Conservation (phyloP, 2,329 filamentous ascomycete genomes). For the Pseudocercospora fijiensis region DNA sequence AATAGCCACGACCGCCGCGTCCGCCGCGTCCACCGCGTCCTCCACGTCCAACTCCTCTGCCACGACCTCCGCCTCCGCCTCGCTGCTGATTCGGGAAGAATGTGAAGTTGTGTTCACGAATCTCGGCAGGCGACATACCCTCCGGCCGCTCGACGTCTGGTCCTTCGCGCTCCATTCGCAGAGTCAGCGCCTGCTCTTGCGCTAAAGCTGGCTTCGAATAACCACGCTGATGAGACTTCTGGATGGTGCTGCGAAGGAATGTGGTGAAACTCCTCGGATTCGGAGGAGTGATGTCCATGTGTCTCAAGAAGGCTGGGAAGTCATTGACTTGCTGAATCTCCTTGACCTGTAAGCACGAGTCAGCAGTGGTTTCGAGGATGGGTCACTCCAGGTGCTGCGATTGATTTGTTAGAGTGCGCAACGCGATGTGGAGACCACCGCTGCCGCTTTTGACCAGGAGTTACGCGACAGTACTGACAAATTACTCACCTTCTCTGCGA, state of each 20-base stretch:
- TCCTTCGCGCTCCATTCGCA: slow-evolving; percentile 20
- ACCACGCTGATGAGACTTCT: slow-evolving; percentile 23
- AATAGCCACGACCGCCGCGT: neutral
- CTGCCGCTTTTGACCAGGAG: no score
- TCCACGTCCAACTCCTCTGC: neutral
- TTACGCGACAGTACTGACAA: no score
- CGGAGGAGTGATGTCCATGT: slow-evolving; percentile 21
- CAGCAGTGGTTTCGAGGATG: no score
- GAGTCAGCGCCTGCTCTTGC: slow-evolving; percentile 23
- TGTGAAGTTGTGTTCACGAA: slow-evolving; percentile 6
- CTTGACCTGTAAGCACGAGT: slow-evolving; percentile 8
- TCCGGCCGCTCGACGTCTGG: slow-evolving; percentile 17
- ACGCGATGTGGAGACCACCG: no score
- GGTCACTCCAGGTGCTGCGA: no score
- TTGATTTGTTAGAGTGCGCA: no score
- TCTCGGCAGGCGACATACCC: slow-evolving; percentile 14
- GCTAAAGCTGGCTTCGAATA: slow-evolving; percentile 24
- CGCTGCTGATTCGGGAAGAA: slow-evolving; percentile 22
- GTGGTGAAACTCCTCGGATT: slow-evolving; percentile 16
- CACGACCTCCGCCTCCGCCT: neutral
- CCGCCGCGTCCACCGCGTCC: neutral
- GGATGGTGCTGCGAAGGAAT: slow-evolving; percentile 21
- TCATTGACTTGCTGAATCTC: slow-evolving; percentile 25
- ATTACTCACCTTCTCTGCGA: slow-evolving; percentile 10
- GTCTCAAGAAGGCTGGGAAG: slow-evolving; percentile 22